A percentile compares a stretch with the other conserved stretches of the same genome.
phyloP scores from a whole-genome alignment of 106 monocot genomes.

The Dendrobium nobile region DNA sequence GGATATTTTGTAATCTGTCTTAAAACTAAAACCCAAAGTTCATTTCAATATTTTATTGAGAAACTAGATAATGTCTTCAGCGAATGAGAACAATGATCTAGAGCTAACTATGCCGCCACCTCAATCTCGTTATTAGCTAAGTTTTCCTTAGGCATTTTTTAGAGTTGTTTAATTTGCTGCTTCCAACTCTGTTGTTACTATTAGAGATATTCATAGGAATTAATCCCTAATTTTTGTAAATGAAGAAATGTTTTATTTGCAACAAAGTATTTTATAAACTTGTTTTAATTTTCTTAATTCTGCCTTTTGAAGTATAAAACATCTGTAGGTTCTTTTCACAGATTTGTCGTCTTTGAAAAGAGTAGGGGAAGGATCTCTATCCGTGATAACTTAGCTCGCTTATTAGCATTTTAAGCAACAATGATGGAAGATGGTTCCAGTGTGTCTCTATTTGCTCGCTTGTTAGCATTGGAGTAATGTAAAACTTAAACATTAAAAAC shows the following conservation, averaged over 20 bases:
- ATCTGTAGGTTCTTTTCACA: not conserved
- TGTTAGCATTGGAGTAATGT: no score
- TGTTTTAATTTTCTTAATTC: not conserved
- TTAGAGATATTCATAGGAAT: not conserved
- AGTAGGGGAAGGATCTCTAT: no score
- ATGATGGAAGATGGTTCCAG: no score
- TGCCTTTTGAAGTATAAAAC: not conserved
- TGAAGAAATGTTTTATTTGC: not conserved
- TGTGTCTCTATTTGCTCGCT: no score
- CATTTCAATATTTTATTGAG: no score
- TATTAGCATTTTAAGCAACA: no score
- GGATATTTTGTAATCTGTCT: no score
- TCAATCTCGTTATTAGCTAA: slow-evolving; percentile 11
- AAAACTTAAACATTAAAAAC: no score
- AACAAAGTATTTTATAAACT: not conserved
- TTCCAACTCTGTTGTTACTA: not conserved
- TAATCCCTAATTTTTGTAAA: not conserved
- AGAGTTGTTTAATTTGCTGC: slow-evolving; percentile 7
- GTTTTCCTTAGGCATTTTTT: slow-evolving; percentile 10
- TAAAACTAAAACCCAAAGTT: no score
- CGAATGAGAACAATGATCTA: slow-evolving; percentile 14
- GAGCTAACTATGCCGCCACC: slow-evolving; percentile 44
- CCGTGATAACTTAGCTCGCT: no score
- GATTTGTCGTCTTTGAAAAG: no score
- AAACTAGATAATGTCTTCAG: no score